phyloP scores from a whole-genome alignment of 257 asterid genomes.

The Nicotiana knightiana region DNA sequence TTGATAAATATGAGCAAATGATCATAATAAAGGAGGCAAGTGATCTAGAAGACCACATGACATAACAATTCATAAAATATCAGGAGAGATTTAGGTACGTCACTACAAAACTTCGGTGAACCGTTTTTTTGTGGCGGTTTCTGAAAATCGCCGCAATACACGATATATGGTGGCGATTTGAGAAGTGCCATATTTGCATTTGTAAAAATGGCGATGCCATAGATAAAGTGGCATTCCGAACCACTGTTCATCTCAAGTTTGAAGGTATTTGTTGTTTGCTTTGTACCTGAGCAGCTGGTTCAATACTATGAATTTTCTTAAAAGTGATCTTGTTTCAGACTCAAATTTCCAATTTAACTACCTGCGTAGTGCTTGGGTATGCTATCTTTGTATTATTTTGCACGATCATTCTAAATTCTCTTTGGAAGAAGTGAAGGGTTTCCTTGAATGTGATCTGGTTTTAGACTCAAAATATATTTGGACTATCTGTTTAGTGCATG shows the following conservation, averaged over 20 bases:
- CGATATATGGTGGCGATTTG: no score
- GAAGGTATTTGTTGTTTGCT: conserved; percentile 44
- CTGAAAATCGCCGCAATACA: no score
- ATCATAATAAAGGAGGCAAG: no score
- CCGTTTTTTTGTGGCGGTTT: no score
- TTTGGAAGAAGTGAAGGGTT: neutral
- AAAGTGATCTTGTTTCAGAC: neutral
- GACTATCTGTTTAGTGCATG: neutral
- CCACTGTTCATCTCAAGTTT: conserved; percentile 57
- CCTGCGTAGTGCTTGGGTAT: neutral
- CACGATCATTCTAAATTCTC: neutral
- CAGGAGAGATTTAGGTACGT: no score
- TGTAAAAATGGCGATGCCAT: no score
- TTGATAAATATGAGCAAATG: no score
- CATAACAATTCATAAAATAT: no score
- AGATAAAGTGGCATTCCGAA: no score
- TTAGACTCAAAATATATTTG: neutral
- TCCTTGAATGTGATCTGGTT: neutral
- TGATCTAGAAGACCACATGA: no score
- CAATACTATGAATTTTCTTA: neutral
- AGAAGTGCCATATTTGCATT: no score
- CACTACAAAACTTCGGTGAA: no score
- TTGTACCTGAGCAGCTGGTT: neutral
- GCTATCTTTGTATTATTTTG: neutral
- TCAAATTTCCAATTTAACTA: neutral